Evolutionary conservation across 2,329 filamentous ascomycete genomes (phyloP), one percentile per base, ranked within the genome.

Genomic region (Colletotrichum sp.): DNA sequence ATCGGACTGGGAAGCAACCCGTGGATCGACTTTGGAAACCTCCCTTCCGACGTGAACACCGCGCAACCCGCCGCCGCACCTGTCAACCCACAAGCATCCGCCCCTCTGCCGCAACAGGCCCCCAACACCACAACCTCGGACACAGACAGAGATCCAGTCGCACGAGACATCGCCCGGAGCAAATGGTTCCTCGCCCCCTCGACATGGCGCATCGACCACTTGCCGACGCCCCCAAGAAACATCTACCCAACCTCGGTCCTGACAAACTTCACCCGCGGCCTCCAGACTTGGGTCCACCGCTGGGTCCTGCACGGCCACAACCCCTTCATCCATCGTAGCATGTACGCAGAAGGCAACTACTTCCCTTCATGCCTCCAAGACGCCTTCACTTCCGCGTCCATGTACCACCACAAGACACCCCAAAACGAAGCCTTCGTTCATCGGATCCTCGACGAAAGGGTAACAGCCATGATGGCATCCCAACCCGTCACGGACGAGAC

Each of bases 321-420:
- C 65, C 79, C 79, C 6, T 79, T 83, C 10, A 80, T 83, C 21
- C 82, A 83, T 63, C 49, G 74, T 9, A 68, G 71, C 7, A 75
- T 83, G 1, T 83, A 82, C 59, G 74, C 55, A 6, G 72, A 77
- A 3, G 72, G 69, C 1, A 72, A 74, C 7, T 16, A 60, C 52
- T 72, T 82, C 39, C 81, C 81, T 5, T 13, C 15, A 13, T 79
- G 75, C 44, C 39, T 83, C 0, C 79, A 82, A 70, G 80, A 81
- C 55, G 81, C 80, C 8, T 81, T 78, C 70, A 76, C 79, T 4
- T 49, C 78, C 12, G 59, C 82, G 5, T 64, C 79, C 0, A 69
- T 77, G 5, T 83, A 82, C 63, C n/a, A 74, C 4, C 26, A 77
- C 57, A 80, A 79, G 68, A 83, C 78, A 2, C 26, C 78, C 4